Conservation (phyloP, 805 yeast species). For the Starmera caribaea region DNA sequence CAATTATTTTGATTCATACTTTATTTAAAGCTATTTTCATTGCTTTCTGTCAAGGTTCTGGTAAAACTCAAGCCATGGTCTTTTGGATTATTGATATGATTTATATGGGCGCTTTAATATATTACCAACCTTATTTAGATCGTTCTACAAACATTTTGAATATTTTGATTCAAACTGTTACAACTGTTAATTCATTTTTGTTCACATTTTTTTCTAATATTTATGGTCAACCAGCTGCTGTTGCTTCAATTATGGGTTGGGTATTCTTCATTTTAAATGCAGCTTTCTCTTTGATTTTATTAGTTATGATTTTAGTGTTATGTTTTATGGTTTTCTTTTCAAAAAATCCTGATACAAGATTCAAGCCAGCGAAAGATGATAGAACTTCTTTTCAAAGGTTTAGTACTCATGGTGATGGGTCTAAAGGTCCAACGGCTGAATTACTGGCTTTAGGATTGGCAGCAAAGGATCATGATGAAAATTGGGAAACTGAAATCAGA, state of each 20-base stretch:
- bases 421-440: constrained; percentile 33
- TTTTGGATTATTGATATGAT: constrained; percentile 68
- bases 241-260: constrained; percentile 85
- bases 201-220: constrained; percentile 80
- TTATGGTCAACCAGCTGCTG: constrained; percentile 72
- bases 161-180: constrained; percentile 63
- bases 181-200: constrained; percentile 69
- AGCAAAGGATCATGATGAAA: constrained; percentile 70
- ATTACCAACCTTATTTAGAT: constrained; percentile 68
- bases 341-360: constrained; percentile 82
- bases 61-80: constrained; percentile 72
- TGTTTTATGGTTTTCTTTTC: constrained; percentile 54
- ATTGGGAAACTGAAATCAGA: constrained; percentile 57
- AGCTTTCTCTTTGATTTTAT: constrained; percentile 68
- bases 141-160: constrained; percentile 71
- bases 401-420: constrained; percentile 18
- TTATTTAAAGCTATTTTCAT: constrained; percentile 65
- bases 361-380: constrained; percentile 85
- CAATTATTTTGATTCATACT: constrained; percentile 48
- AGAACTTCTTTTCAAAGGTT: constrained; percentile 76
- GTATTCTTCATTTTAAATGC: constrained; percentile 84
- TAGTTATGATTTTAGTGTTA: constrained; percentile 61
- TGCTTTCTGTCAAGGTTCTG: constrained; percentile 70
- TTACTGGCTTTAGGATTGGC: constrained; percentile 68
- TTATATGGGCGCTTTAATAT: constrained; percentile 55